Evolutionary conservation across 441 rosid genomes (phyloP).

Genomic region (Erodium moschatum): DNA sequence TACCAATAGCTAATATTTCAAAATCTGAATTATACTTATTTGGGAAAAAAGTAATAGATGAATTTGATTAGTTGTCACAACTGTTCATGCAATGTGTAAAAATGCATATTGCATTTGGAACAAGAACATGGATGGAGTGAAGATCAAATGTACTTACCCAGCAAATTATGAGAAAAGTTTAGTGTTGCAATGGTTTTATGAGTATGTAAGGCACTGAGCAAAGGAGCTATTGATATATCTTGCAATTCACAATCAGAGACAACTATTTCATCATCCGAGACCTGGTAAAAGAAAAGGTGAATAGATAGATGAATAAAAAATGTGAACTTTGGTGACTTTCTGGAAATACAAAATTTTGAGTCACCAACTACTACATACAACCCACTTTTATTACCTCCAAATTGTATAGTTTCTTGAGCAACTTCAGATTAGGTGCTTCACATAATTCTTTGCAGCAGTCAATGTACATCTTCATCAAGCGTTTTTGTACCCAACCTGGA

Average conservation of each 20-base stretch:
- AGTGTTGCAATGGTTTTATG: constrained; percentile 63
- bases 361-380: constrained; percentile 10
- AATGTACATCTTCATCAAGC: constrained; percentile 70
- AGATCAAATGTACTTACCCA: constrained; percentile 46
- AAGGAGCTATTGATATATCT: constrained; percentile 79
- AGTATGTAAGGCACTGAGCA: constrained; percentile 56
- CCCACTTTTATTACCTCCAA: constrained; percentile 55
- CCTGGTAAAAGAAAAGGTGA: constrained; percentile 34
- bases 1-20: neutral
- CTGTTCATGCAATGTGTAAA: neutral
- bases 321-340: constrained; percentile 10
- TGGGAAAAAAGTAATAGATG: neutral
- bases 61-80: neutral
- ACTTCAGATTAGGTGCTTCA: constrained; percentile 68
- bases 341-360: constrained; percentile 8
- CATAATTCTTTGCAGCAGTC: constrained; percentile 61
- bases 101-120: constrained; percentile 5
- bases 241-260: constrained; percentile 83
- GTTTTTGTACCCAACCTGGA: constrained; percentile 92
- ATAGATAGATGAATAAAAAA: constrained; percentile 8
- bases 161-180: constrained; percentile 82
- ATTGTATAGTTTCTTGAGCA: constrained; percentile 69
- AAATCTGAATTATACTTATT: neutral
- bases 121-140: constrained; percentile 12
- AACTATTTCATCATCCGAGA: constrained; percentile 73